Base-by-base conservation (phyloP, 2,329 filamentous ascomycete genomes). In the Talaromyces islandicus region DNA sequence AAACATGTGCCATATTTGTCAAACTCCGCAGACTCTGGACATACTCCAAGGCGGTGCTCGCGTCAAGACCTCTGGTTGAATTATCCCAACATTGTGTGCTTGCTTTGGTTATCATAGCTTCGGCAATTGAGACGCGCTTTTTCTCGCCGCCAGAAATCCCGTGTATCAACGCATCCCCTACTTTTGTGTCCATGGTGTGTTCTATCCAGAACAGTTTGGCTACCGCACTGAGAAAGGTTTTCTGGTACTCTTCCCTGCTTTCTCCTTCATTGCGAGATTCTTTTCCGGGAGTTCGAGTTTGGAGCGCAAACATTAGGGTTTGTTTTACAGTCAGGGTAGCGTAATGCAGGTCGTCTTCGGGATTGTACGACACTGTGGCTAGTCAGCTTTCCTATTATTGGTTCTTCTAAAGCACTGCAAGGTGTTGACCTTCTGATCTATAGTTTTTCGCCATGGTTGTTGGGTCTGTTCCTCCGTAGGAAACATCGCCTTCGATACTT, bases 41-140 rank as follows among this genome's bases (percentile, higher is more conserved):
- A 62, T 91, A 92, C 66, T 90, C 87, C 43, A 91, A 74, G 0
- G 89, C 89, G 0, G 87, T 91, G 7, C 85, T 85, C 0, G 87
- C 86, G 71, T 92, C 90, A 0, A 93, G 79, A 11, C 90, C 90
- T 56, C 84, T 81, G 0, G 89, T 92, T 25, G 82, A 86, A 64
- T 91, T 91, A 62, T 89, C 91, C 90, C 90, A 94, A 62, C 86
- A 88, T 70, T 90, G 87, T 1, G 84, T 78, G 48, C 81, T 85
- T 1, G 85, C 83, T n/a, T 76, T 76, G 17, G 87, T 87, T 11
- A 92, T 78, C 62, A 88, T 82, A 65, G 90, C 90, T 73, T 94
- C 90, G 1, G 88, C 89, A 63, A 94, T 91, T 51, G 86, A 89
- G 5, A 95, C 90, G 70, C 91, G 86, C 77, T 94, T 92, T 59